Evolutionary conservation across 768 basidiomycete genomes (phyloP), one percentile per base, ranked within the genome.

Genomic region (Agaricus blazei): DNA sequence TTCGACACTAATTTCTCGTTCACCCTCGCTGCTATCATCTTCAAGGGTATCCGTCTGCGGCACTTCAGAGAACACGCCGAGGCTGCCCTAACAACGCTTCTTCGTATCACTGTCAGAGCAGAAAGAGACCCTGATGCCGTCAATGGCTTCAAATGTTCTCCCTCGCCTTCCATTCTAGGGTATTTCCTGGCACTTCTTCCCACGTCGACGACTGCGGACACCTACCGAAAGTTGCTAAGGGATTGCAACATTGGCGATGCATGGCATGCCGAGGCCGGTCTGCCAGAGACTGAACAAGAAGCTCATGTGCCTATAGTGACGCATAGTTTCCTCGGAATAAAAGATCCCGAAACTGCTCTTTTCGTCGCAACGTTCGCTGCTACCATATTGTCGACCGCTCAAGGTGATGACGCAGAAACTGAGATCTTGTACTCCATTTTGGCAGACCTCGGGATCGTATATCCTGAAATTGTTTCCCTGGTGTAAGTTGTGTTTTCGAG

Each of bases 1-100:
- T 95, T 94, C 70, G 86, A 88, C 24, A 68, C 73, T 0, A 87
- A 76, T 66, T 88, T 93, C 70, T 89, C 90, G 6, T 91, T 95
- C 69, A 85, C 88, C 11, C 69, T 97, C 19, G 85, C 91, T 1
- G 76, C 90, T 0, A 79, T 92, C 60, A 82, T 96, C 46, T 90
- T 93, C 79, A 93, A 94, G 65, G 93, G 92, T 40, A 71, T 93
- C 53, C 83, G 93, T 26, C 84, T 86, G 60, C 76, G 82, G 2
- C 74, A 76, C 3, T 76, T 91, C 59, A 81, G 73, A 50, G 81
- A 82, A 6, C 76, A 82, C 11, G 84, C 88, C 1, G 80, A 82
- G 59, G 73, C 72, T 3, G 78, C 81, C 14, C 72, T 93, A 12
- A 76, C 85, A 60, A 84, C 77, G 28, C 71, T 92, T 15, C 72